Percentiles rank a stretch among this genome's conserved stretches.
Conservation (phyloP, 129 eudicot species). For the Lonicera japonica region DNA sequence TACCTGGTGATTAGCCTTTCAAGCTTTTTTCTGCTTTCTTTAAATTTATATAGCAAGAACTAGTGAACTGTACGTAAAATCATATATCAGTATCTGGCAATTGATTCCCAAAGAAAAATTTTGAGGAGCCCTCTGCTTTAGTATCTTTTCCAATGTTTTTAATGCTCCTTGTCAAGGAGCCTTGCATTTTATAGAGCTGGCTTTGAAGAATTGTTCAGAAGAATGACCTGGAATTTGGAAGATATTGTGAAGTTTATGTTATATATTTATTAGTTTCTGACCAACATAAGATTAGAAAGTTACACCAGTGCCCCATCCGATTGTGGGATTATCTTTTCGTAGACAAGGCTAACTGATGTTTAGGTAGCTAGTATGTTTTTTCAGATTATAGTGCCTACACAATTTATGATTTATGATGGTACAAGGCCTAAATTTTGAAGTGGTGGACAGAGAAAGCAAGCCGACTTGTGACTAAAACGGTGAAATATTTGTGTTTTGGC, state of each 20-base stretch:
- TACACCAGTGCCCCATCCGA: not conserved
- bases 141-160: not conserved
- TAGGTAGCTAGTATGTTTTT: not conserved
- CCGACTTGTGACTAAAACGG: not conserved
- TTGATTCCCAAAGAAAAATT: not conserved
- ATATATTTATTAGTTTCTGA: not conserved
- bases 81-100: not conserved
- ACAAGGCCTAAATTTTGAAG: not conserved
- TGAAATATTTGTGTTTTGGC: not conserved
- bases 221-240: not conserved
- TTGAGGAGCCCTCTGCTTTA: not conserved
- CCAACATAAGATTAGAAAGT: not conserved
- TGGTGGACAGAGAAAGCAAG: not conserved
- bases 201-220: not conserved
- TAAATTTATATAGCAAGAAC: not conserved
- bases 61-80: not conserved
- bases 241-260: not conserved
- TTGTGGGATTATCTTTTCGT: not conserved
- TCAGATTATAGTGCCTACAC: not conserved
- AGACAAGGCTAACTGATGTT: not conserved
- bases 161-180: conserved; percentile 2
- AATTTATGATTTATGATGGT: not conserved
- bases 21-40: conserved; percentile 4
- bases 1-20: conserved; percentile 47
- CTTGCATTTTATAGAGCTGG: not conserved